Evolutionary conservation across 2,329 filamentous ascomycete genomes (phyloP).

Genomic region (Parascedosporium putredinis): DNA sequence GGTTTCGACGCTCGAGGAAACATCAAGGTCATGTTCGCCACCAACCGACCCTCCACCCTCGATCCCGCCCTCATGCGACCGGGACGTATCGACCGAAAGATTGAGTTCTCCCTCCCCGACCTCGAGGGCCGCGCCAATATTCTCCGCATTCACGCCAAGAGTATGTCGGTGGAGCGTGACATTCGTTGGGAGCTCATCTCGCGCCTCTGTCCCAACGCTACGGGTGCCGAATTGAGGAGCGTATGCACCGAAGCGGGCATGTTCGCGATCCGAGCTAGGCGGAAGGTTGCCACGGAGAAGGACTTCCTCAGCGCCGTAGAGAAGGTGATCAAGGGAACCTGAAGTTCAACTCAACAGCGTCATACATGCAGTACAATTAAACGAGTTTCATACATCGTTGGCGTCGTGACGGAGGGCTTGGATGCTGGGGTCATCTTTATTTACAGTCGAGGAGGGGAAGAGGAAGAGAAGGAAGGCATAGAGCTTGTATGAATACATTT

Average conservation of each 20-base stretch:
- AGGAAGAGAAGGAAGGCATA: not conserved
- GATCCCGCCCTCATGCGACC: constrained; percentile 97
- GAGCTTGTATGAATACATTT: constrained; percentile 4
- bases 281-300: constrained; percentile 98
- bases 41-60: constrained; percentile 88
- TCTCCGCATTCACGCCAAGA: constrained; percentile 96
- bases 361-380: constrained; percentile 99
- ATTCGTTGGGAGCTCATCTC: constrained; percentile 99
- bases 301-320: constrained; percentile 96
- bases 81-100: constrained; percentile 96
- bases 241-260: constrained; percentile 98
- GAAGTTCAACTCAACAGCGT: constrained; percentile 98
- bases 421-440: no score
- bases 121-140: constrained; percentile 97
- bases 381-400: not conserved
- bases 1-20: constrained; percentile 95
- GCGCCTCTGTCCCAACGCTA: constrained; percentile 91
- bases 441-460: not conserved
- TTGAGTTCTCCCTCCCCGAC: constrained; percentile 95
- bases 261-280: constrained; percentile 88
- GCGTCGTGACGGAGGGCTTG: not conserved
- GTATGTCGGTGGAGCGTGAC: constrained; percentile 97
- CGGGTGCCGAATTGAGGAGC: constrained; percentile 88
- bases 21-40: constrained; percentile 99
- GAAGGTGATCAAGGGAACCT: constrained; percentile 99